Base-by-base conservation (phyloP, 2,329 filamentous ascomycete genomes). In the Phyllosticta citrichinensis region DNA sequence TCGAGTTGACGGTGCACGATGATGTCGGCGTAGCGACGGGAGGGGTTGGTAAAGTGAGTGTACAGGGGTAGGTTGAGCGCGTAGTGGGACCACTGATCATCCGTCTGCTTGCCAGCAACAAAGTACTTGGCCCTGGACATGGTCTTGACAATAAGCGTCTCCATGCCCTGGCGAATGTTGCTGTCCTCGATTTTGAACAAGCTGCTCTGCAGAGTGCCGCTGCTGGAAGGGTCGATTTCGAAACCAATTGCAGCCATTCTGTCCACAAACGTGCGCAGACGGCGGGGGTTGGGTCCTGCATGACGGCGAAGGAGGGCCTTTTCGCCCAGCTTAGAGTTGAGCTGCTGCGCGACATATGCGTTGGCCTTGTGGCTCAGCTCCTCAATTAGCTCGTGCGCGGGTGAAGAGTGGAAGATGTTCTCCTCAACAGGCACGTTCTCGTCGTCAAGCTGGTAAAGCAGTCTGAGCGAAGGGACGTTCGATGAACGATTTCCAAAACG, bases 71-170 rank as follows among this genome's bases (percentile, higher is more conserved):
- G 78, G 76, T 99, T 99, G 58, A 97, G 81, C 14, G 91, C 87
- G 74, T 95, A 99, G 76, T 99, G 93, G 63, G 88, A 84, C 77
- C 89, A 87, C 65, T 92, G 80, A 64, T 90, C 87, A 74, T 89
- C 87, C 52, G 84, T 77, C 35, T 88, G 85, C 79, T 91, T 95
- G 70, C 89, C 85, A 60, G 88, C 83, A 67, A 97, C 87, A 70
- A 86, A 95, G 79, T 99, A 99, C 76, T 97, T 97, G 70, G 92
- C 94, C 64, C 93, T 89, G 69, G 89, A 88, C 91, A 97, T 96
- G 47, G 91, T 87, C 80, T 99, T 99, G 74, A 96, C 82, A 35
- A 97, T 81, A 30, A 97, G 79, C 2, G 93, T 97, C 80, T 99
- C 94, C 89, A 99, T 96, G 64, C 94, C 94, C 84, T 96, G 96